These are phyloP conservation scores for Barnettozyma botsteinii DNA, from an alignment of 805 yeast genomes.

Conservation along the genomic window DNA sequence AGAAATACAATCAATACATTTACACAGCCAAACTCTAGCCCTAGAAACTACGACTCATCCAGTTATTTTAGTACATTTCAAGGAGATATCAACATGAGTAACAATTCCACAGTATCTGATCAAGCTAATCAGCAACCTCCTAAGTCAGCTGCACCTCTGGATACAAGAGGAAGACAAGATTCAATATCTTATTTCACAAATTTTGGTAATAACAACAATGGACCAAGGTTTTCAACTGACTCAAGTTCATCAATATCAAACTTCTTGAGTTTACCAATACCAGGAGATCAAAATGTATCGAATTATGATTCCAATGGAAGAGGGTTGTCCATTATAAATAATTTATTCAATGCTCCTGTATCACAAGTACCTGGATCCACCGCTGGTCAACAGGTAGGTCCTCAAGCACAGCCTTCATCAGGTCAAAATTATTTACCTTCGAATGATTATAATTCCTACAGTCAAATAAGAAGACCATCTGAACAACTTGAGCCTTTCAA, in stretches of 20 bases:
- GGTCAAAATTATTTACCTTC: conserved; percentile 13
- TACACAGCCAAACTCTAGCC: conserved; percentile 10
- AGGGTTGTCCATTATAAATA: conserved; percentile 23
- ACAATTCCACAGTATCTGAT: conserved; percentile 8
- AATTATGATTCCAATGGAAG: conserved; percentile 21
- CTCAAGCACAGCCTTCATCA: conserved; percentile 7
- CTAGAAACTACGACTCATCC: conserved; percentile 13
- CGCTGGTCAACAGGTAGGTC: conserved; percentile 15
- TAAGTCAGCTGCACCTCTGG: conserved; percentile 3
- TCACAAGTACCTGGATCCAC: conserved; percentile 1
- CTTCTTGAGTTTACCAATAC: conserved; percentile 14
- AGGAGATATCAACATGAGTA: background rate
- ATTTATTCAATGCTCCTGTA: conserved; percentile 15
- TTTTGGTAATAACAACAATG: conserved; percentile 14
- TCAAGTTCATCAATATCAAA: conserved; percentile 25
- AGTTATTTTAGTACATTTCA: background rate
- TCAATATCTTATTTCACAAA: conserved; percentile 25
- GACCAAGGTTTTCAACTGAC: conserved; percentile 26
- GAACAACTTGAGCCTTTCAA: conserved; percentile 46
- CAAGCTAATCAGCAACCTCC: conserved; percentile 4
- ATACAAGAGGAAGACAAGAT: conserved; percentile 23
- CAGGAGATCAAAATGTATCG: conserved; percentile 10
- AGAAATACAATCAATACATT: background rate
- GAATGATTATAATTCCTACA: conserved; percentile 23
- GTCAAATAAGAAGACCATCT: conserved; percentile 36